Evolutionary conservation across 1,284 basidiomycete species (phyloP), one percentile per base, ranked within the genome.

Genomic region (Fomitiporia mediterranea): DNA sequence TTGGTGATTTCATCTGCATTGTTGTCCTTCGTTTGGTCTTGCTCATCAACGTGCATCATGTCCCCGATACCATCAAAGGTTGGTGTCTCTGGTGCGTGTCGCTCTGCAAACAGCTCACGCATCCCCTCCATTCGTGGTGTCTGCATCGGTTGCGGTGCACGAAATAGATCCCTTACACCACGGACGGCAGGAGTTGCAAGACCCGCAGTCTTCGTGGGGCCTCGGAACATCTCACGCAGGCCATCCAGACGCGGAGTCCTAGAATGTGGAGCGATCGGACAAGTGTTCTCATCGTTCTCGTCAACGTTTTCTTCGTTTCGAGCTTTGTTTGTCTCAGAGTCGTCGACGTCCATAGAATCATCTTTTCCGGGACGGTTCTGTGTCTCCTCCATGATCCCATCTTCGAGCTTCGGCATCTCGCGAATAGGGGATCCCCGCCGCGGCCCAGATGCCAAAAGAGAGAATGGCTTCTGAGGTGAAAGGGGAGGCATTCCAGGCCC

Each of bases 51-150:
- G 21, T 47, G 49, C 57, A 62, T 53, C 37, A 59, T 51, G 8
- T 57, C 54, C 21, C 47, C 47, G 27, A 62, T 49, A 19, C 60
- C 60, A 40, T 57, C 56, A 39, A 55, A 58, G 27, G 55, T 50
- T n/a, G 63, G 63, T 13, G 63, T 62, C 5, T 35, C 38, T n/a
- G 50, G 56, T 5, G 34, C 39, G 9, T 17, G 43, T 28, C 34
- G 49, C 35, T 63, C 63, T 19, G 46, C 51, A 59, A 69, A 72
- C 63, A 73, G 63, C 46, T 65, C 64, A n/a, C 64, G 64, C 47
- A 73, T 58, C 15, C 72, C 72, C 21, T 70, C 67, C 66, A 75
- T 63, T 17, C 61, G 60, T 48, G 73, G 73, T 0, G 72, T 74
- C 42, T 65, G 58, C n/a, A 51, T 19, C 7, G 48, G 55, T 4